phyloP scores from a whole-genome alignment of 495 filamentous ascomycete genomes.

The Hyaloscypha variabilis region DNA sequence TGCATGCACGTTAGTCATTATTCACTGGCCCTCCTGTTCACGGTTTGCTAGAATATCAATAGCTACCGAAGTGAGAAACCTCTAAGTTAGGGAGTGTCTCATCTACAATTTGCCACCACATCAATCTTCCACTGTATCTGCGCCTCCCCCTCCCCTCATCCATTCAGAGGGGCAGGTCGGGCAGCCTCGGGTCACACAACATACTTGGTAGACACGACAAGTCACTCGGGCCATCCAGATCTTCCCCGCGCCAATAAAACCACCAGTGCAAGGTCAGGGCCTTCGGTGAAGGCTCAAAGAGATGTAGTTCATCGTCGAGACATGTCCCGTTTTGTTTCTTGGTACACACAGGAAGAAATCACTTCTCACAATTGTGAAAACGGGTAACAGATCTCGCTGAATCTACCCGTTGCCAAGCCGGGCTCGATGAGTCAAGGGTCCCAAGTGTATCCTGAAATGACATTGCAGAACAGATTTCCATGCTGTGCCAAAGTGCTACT shows the following conservation, averaged over 20 bases:
- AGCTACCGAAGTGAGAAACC: neutral
- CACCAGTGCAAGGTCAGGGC: neutral
- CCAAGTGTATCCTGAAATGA: neutral
- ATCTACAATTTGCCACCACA: neutral
- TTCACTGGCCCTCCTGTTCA: neutral
- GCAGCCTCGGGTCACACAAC: neutral
- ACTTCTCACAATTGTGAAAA: neutral
- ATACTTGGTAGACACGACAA: neutral
- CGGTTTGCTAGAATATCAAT: neutral
- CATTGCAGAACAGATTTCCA: neutral
- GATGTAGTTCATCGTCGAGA: constrained; percentile 1
- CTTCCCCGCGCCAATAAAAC: constrained; percentile 3
- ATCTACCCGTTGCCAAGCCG: neutral
- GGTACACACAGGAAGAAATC: neutral
- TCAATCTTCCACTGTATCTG: neutral
- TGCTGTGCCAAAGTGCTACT: neutral
- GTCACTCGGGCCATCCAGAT: neutral
- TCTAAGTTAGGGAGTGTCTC: neutral
- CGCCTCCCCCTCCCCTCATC: neutral
- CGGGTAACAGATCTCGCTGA: neutral
- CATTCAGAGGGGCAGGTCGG: neutral
- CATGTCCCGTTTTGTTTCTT: neutral
- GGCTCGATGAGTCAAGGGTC: too few species aligned
- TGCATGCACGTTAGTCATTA: too few species aligned
- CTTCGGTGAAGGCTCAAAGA: too few species aligned